A percentile compares a stretch with the other conserved stretches of the same genome.
These are phyloP conservation scores for Lactuca sativa DNA, from an alignment of 129 eudicot species.

Conservation along the genomic window DNA sequence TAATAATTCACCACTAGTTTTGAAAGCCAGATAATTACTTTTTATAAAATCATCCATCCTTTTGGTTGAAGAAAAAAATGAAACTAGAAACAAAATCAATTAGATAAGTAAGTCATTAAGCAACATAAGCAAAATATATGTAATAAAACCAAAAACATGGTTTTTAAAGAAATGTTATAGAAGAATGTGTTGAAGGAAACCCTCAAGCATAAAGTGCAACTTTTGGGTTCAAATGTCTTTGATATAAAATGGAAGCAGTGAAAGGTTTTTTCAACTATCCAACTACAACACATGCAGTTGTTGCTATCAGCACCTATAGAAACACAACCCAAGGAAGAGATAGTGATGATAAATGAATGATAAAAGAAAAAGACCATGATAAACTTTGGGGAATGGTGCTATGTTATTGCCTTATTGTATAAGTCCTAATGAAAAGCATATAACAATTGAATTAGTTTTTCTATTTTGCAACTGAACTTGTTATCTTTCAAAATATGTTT, in stretches of 20 bases:
- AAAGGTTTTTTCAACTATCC: conserved; percentile 86
- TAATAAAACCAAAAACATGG: not conserved
- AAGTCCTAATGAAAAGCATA: too few relatives aligned
- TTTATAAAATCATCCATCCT: too few relatives aligned
- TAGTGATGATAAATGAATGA: not conserved
- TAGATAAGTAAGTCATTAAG: conserved; percentile 14
- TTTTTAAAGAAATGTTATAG: conserved; percentile 43
- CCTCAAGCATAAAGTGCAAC: conserved; percentile 73
- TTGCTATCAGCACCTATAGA: conserved; percentile 66
- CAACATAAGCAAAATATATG: conserved; percentile 13
- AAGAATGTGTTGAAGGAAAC: conserved; percentile 93
- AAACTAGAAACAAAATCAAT: not conserved
- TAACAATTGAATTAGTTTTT: too few relatives aligned
- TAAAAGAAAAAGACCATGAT: too few relatives aligned
- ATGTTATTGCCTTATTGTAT: too few relatives aligned
- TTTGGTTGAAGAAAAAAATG: too few relatives aligned
- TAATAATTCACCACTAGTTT: too few relatives aligned
- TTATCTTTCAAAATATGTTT: too few relatives aligned
- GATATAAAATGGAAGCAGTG: conserved; percentile 55
- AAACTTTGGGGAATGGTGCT: too few relatives aligned
- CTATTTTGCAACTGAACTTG: too few relatives aligned
- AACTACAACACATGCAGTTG: conserved; percentile 60
- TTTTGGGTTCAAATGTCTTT: conserved; percentile 50
- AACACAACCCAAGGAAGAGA: not conserved
- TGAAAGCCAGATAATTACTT: too few relatives aligned